Conservation (phyloP, 768 basidiomycete genomes). For the Mycena rosella region DNA sequence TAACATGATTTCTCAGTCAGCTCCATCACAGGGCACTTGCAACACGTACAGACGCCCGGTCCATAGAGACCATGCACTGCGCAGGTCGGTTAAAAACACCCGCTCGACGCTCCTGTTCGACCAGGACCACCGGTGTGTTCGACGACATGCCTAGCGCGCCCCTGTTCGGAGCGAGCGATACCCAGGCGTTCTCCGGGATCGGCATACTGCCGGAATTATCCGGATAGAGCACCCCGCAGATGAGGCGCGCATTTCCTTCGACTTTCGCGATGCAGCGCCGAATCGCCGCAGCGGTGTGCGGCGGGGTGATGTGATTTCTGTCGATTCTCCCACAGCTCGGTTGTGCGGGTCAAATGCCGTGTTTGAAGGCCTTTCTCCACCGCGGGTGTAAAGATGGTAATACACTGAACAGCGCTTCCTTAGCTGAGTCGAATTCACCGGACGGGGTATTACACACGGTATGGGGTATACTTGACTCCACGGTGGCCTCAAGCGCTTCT, state of each 20-base stretch:
- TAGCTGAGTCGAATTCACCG: not conserved
- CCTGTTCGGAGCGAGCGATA: not conserved
- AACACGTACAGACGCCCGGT: not conserved
- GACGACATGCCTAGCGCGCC: not conserved
- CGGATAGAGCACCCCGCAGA: not conserved
- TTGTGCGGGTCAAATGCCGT: conserved; percentile 2
- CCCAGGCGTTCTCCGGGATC: not conserved
- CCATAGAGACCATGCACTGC: not conserved
- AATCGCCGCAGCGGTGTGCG: not conserved
- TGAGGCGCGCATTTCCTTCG: not conserved
- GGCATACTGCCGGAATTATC: not conserved
- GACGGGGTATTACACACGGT: not conserved
- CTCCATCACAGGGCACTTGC: not conserved
- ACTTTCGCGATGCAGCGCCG: conserved; percentile 1
- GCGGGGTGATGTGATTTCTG: conserved; percentile 3
- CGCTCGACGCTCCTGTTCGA: conserved; percentile 2
- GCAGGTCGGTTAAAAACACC: conserved; percentile 1
- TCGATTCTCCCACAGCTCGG: not conserved
- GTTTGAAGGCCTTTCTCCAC: not conserved
- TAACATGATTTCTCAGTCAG: not conserved
- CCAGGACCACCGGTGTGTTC: not conserved
- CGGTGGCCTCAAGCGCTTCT: not conserved
- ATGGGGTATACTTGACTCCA: not conserved
- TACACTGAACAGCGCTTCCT: not conserved
- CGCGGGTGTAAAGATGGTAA: not conserved